Conservation (phyloP, 2,329 filamentous ascomycete species). For the Ascochyta clinopodiicola region DNA sequence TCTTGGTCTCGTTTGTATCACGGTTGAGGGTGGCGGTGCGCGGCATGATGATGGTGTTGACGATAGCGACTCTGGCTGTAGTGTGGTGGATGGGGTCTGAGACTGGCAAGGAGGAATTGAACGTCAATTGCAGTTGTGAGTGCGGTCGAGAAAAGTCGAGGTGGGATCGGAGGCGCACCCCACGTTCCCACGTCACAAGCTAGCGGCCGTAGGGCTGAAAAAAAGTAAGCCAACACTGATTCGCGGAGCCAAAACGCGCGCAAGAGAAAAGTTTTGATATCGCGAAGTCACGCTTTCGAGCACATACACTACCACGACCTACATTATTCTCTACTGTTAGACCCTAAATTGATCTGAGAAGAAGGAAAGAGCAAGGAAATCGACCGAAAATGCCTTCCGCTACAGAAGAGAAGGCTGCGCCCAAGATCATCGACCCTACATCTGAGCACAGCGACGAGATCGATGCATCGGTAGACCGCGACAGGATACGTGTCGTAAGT, state of each 20-base stretch:
- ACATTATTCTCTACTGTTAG: neutral
- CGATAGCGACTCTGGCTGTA: neutral
- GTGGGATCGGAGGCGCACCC: constrained; percentile 22
- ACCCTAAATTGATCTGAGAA: neutral
- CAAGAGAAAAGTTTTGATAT: constrained; percentile 36
- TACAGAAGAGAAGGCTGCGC: constrained; percentile 27
- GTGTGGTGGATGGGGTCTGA: neutral
- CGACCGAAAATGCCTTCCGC: constrained; percentile 28
- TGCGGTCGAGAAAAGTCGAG: constrained; percentile 27
- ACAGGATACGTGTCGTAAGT: constrained; percentile 55
- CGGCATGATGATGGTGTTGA: constrained; percentile 34
- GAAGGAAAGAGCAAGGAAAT: constrained; percentile 14
- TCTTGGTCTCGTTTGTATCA: constrained; percentile 98
- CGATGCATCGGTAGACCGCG: constrained; percentile 47
- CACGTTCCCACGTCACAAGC: constrained; percentile 31
- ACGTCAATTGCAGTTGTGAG: constrained; percentile 9
- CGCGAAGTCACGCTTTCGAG: constrained; percentile 24
- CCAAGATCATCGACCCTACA: constrained; percentile 31
- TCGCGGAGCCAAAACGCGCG: constrained; percentile 28
- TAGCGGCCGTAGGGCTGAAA: constrained; percentile 40
- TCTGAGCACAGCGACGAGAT: constrained; percentile 38
- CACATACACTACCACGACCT: neutral
- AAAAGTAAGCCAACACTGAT: constrained; percentile 30
- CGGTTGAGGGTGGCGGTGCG: constrained; percentile 82
- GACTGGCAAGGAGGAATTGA: neutral